Evolutionary conservation across 768 basidiomycete genomes (phyloP), one percentile per base, ranked within the genome.

Genomic region (Cystofilobasidium capitatum): DNA sequence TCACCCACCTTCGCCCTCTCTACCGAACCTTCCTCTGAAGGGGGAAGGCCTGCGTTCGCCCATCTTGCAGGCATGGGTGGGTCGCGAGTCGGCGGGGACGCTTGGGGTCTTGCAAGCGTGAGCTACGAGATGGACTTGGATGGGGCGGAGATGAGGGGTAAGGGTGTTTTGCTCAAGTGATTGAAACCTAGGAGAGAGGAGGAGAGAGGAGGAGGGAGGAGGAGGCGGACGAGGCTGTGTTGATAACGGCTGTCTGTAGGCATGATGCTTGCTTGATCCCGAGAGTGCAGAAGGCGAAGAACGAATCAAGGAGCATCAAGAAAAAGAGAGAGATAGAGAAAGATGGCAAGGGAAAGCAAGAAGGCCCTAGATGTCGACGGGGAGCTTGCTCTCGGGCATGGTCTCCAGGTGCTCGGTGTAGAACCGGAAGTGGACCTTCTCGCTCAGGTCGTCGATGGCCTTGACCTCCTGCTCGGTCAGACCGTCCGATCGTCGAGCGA

Each of bases 221-320:
- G n/a, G n/a, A n/a, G n/a, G n/a, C n/a, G n/a, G n/a, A n/a, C n/a
- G n/a, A n/a, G n/a, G n/a, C n/a, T n/a, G n/a, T n/a, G n/a, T n/a
- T n/a, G n/a, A n/a, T n/a, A n/a, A n/a, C n/a, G n/a, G n/a, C n/a
- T n/a, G n/a, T n/a, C n/a, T n/a, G n/a, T n/a, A n/a, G n/a, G n/a
- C n/a, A n/a, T n/a, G n/a, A n/a, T n/a, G n/a, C n/a, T n/a, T n/a
- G n/a, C n/a, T n/a, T n/a, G n/a, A n/a, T n/a, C n/a, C n/a, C n/a
- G n/a, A n/a, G n/a, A n/a, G n/a, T n/a, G n/a, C n/a, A n/a, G n/a
- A n/a, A n/a, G n/a, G n/a, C n/a, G n/a, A n/a, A n/a, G 81, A 82
- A 65, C 97, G 94, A 94, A 85, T 94, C 64, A 73, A 86, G 74
- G 93, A 92, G n/a, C n/a, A n/a, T n/a, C n/a, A n/a, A n/a, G n/a